Base-by-base conservation (phyloP, 2,329 filamentous ascomycete species). In the Neofusicoccum kwambonambiense region DNA sequence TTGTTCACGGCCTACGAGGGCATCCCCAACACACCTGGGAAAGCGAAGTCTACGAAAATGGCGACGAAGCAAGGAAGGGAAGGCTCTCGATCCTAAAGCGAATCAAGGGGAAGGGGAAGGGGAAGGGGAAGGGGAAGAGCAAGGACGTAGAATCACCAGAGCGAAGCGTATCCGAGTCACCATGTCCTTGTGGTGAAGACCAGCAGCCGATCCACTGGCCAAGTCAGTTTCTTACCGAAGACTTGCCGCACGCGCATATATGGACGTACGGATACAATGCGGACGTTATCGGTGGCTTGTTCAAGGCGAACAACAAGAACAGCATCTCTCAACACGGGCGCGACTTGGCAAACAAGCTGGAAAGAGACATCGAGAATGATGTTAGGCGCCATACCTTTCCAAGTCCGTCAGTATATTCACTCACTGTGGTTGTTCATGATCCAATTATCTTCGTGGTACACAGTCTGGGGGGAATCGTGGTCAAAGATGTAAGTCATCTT, bases 231-330 rank as follows among this genome's bases (percentile, higher is more conserved):
- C 74, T 80, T n/a, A 45, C 67, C n/a, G 22, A 68, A n/a, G 76
- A 79, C 67, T 66, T 78, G 13, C 75, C 73, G 19, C 65, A 76
- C 15, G 78, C 77, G 39, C 70, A 72, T 64, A 66, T 79, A 37
- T 77, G 73, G 75, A 79, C 77, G n/a, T 80, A 79, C 64, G 77
- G 78, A 44, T 80, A 79, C 68, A 74, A 80, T 63, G 76, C 76
- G 17, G 73, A 79, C 65, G 73, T 77, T 8, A 72, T 77, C 61
- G 71, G 70, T 17, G 73, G 73, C 2, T 39, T 78, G 27, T 78
- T 78, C 62, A 62, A 75, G 67, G 69, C 74, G n/a, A 75, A 72
- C 67, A 78, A 76, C 70, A 70, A 76, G 68, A 78, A 79, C 62
- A 78, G 72, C 62, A 69, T 79, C 22, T 77, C 71, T 37, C 70